Base-by-base conservation (phyloP, 805 yeast species). In the Schizosaccharomyces pombe region DNA sequence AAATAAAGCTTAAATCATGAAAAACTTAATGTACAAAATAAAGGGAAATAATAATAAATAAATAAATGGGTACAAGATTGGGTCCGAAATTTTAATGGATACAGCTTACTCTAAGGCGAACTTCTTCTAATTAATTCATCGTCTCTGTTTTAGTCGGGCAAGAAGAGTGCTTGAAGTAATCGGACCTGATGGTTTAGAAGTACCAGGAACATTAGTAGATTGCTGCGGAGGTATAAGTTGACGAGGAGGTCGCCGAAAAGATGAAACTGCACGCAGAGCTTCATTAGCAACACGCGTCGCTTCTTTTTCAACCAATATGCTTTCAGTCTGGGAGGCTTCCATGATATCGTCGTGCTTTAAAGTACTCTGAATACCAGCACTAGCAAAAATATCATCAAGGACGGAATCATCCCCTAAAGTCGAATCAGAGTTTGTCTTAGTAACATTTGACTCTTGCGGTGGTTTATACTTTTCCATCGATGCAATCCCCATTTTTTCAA, bases 321-420 rank as follows among this genome's bases (percentile, higher is more conserved):
- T 62, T 30, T 79, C 82, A 1, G 79, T 76, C 8, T 73, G 66
- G 0, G 73, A 62, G 0, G 78, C 72, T 4, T 76, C 75, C 61
- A 85, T 72, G 19, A 89, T 73, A 0, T 80, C 78, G 55, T 86
- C 97, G 62, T 87, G 95, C 58, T 80, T 77, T 9, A 83, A 66
- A 0, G 86, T 75, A 56, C 84, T 76, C 56, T 83, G 87, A 1
- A 85, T 78, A 0, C 85, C 82, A 1, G 81, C 71, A 6, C 74
- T 74, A 12, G 85, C 76, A 58, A 89, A 79, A 1, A 91, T 64
- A 0, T 84, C 86, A 47, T 79, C 79, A 75, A 91, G 77, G 39
- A 69, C 62, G 3, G 53, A 56, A 1, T 55, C 52, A 12, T 56
- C 56, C 16, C 52, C 58, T 11, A 55, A 54, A 9, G 58, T 57